Evolutionary conservation across 1,139 yeast genomes (phyloP), one percentile per base, ranked within the genome.

Genomic region (Candida dubliniensis): DNA sequence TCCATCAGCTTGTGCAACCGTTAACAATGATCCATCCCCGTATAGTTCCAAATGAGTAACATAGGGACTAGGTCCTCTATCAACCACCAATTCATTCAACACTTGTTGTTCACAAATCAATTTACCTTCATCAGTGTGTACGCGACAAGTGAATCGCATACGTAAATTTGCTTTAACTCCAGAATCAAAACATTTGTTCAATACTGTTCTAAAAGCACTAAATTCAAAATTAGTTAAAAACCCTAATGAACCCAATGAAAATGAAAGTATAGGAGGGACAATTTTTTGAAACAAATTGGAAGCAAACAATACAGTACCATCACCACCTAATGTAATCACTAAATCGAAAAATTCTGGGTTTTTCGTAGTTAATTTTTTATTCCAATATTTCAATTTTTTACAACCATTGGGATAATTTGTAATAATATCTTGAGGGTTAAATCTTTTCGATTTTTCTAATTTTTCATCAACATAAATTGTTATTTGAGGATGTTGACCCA

Each of bases 1-100:
- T 0, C 96, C 96, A 61, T 89, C 96, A 0, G 96, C 96, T 60
- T 88, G 96, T 0, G 93, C 95, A 13, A 87, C 84, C 0, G 96
- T 88, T 45, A 88, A 69, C 33, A 88, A 66, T 2, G 86, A 77
- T 13, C 87, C 89, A 59, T 88, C 93, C 4, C 96, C 96, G 54
- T 84, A 88, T 25, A 88, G 64, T 57, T 88, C 96, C 47, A 88
- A 71, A 74, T 84, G 85, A 1, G 96, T 85, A 2, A 88, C 87
- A 68, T 82, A 88, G 0, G 96, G 95, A 23, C 89, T 82, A 1
- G 96, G 95, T 0, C 96, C 96, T 43, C 96, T 69, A 57, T 88
- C 96, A 32, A 88, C 81, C 1, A 90, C 91, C 48, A 88, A 67
- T 61, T 88, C 96, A 60, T 88, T 88, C 50, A 88, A 71, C 3